Percentiles rank a stretch among this genome's conserved stretches.
phyloP scores from a whole-genome alignment of 2,329 filamentous ascomycete species.

The Aspergillus floridensis region DNA sequence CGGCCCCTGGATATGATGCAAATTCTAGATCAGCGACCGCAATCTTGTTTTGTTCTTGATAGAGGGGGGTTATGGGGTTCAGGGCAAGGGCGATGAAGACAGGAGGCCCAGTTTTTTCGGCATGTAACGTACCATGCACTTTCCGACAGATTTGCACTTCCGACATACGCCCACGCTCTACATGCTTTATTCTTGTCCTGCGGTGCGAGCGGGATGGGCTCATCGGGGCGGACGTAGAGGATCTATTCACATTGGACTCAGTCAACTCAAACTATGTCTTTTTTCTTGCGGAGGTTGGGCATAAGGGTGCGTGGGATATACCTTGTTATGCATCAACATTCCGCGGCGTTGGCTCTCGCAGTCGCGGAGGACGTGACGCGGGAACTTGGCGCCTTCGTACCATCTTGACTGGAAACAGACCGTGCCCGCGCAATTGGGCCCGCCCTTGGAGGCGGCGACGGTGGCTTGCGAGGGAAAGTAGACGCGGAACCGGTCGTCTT shows the following conservation, averaged over 20 bases:
- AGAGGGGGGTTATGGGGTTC: background rate
- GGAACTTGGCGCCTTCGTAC: slow-evolving; percentile 70
- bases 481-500: slow-evolving; percentile 59
- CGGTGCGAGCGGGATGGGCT: slow-evolving; percentile 19
- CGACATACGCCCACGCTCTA: slow-evolving; percentile 76
- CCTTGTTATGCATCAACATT: slow-evolving; percentile 85
- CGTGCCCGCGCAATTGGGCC: slow-evolving; percentile 67
- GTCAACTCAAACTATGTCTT: background rate
- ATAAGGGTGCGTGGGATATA: slow-evolving; percentile 30
- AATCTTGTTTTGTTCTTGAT: too few relatives aligned
- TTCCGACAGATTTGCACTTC: slow-evolving; percentile 88
- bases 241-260: slow-evolving; percentile 22
- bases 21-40: background rate
- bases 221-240: slow-evolving; percentile 32
- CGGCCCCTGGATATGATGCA: slow-evolving; percentile 62
- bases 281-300: too few relatives aligned
- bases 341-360: slow-evolving; percentile 68
- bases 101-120: background rate
- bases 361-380: slow-evolving; percentile 68
- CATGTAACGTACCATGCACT: slow-evolving; percentile 73
- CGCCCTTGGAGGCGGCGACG: slow-evolving; percentile 63
- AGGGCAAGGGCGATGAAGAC: background rate
- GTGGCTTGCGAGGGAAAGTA: slow-evolving; percentile 79
- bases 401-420: slow-evolving; percentile 74
- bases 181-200: slow-evolving; percentile 28